These are phyloP conservation scores for Andrographis paniculata DNA, from an alignment of 305 asterid species.

Conservation along the genomic window DNA sequence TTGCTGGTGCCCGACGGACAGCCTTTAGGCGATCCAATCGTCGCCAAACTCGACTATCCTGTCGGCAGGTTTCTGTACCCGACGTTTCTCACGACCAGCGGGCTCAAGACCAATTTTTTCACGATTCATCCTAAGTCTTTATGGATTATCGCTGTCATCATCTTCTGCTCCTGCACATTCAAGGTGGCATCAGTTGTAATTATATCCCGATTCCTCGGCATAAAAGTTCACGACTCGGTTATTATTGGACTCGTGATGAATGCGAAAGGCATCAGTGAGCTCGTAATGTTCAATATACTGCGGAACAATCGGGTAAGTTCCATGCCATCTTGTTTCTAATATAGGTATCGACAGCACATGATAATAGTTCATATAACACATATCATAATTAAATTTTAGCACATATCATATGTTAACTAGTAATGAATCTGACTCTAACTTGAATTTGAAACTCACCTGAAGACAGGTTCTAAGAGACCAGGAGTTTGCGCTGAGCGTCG, in stretches of 20 bases:
- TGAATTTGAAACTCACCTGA: too few species aligned
- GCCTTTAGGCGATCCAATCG: conserved; percentile 38
- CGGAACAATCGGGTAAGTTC: conserved; percentile 45
- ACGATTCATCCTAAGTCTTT: conserved; percentile 26
- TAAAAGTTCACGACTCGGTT: conserved; percentile 33
- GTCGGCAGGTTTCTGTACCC: conserved; percentile 59
- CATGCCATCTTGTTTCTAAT: neutral
- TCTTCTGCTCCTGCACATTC: conserved; percentile 30
- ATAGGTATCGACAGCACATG: too few species aligned
- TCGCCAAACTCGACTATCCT: conserved; percentile 44
- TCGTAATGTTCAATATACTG: conserved; percentile 50
- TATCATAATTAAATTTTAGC: too few species aligned
- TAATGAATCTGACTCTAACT: too few species aligned
- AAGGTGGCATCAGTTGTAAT: conserved; percentile 18
- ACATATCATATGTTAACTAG: too few species aligned
- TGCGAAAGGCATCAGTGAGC: conserved; percentile 54
- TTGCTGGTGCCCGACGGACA: conserved; percentile 37
- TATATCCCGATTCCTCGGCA: conserved; percentile 26
- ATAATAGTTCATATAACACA: too few species aligned
- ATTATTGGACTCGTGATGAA: conserved; percentile 55
- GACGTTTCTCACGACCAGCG: conserved; percentile 57
- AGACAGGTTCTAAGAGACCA: conserved; percentile 39
- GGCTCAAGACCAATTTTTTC: conserved; percentile 62
- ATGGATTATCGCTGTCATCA: conserved; percentile 26
- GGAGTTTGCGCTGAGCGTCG: conserved; percentile 45